Evolutionary conservation across 2,329 filamentous ascomycete species (phyloP).

Genomic region (Ophiocordyceps australis): DNA sequence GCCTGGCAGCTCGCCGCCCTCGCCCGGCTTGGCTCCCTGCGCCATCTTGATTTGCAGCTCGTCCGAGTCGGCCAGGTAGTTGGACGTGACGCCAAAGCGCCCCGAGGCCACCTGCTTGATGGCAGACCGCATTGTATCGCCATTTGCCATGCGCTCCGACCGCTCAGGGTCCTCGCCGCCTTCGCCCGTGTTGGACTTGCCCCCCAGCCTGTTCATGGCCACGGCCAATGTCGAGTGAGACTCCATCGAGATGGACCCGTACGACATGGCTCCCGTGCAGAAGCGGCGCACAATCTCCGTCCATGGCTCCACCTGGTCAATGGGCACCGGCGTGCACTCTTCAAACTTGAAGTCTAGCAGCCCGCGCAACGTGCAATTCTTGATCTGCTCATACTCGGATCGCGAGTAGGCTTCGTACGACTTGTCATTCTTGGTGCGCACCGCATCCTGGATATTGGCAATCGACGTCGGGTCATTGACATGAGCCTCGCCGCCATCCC

Average conservation of each 20-base stretch:
- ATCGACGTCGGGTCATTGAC: constrained; percentile 91
- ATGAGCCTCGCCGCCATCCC: constrained; percentile 87
- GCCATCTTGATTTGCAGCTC: constrained; percentile 99
- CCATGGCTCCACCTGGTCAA: constrained; percentile 96
- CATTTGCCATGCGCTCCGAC: constrained; percentile 70
- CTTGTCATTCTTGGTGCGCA: constrained; percentile 94
- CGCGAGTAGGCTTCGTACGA: constrained; percentile 93
- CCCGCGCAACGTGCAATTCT: constrained; percentile 85
- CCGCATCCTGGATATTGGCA: constrained; percentile 92
- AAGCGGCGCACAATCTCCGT: constrained; percentile 94
- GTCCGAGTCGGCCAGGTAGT: constrained; percentile 87
- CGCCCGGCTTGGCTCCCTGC: constrained; percentile 91
- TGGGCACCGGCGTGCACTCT: constrained; percentile 65
- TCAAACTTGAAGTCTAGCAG: constrained; percentile 95
- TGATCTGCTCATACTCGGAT: constrained; percentile 90
- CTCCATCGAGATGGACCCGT: constrained; percentile 97
- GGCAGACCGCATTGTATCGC: constrained; percentile 90
- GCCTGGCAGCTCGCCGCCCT: constrained; percentile 90
- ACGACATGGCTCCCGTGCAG: constrained; percentile 96
- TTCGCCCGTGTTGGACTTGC: constrained; percentile 95
- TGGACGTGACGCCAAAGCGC: constrained; percentile 88
- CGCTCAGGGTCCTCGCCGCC: constrained; percentile 92
- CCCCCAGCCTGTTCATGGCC: constrained; percentile 90
- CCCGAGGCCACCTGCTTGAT: constrained; percentile 97
- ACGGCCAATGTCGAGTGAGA: constrained; percentile 90